phyloP scores from a whole-genome alignment of 2,329 filamentous ascomycete species.

The Aspergillus pseudoterreus region DNA sequence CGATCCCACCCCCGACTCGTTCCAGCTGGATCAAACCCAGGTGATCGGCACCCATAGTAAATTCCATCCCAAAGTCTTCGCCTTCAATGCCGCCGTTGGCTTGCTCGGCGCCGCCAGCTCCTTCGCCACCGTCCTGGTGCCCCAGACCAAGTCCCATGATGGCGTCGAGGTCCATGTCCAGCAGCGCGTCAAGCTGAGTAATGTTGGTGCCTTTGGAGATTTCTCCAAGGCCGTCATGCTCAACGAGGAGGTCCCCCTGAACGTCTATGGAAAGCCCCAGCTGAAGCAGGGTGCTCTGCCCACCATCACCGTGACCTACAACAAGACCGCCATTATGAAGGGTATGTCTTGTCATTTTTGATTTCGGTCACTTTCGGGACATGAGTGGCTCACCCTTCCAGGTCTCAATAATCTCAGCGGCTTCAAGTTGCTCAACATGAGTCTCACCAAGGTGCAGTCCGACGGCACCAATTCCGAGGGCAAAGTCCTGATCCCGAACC shows the following conservation, averaged over 20 bases:
- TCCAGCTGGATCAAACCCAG: constrained; percentile 48
- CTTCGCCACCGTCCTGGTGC: constrained; percentile 47
- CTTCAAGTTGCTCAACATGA: constrained; percentile 48
- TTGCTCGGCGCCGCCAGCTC: constrained; percentile 37
- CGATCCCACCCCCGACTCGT: constrained; percentile 46
- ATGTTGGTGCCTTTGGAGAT: constrained; percentile 45
- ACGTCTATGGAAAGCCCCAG: constrained; percentile 50
- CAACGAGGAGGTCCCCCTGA: constrained; percentile 48
- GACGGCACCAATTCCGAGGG: constrained; percentile 55
- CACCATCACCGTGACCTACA: constrained; percentile 50
- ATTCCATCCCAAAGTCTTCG: constrained; percentile 53
- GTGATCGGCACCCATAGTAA: constrained; percentile 46
- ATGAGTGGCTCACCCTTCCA: constrained; percentile 22
- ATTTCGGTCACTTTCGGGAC: too few relatives aligned
- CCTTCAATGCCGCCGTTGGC: constrained; percentile 51
- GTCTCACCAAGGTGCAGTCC: constrained; percentile 38
- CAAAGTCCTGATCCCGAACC: constrained; percentile 56
- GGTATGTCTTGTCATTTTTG: constrained; percentile 37
- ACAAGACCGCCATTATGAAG: constrained; percentile 56
- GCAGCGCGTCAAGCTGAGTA: constrained; percentile 43
- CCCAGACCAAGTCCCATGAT: constrained; percentile 41
- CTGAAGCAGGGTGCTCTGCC: constrained; percentile 52
- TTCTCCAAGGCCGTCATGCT: constrained; percentile 49
- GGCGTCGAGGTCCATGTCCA: constrained; percentile 41
- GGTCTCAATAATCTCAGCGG: constrained; percentile 56